A percentile compares a stretch with the other conserved stretches of the same genome.
phyloP scores from a whole-genome alignment of 2,329 filamentous ascomycete genomes.

The Aotearoamyces nothofagi region DNA sequence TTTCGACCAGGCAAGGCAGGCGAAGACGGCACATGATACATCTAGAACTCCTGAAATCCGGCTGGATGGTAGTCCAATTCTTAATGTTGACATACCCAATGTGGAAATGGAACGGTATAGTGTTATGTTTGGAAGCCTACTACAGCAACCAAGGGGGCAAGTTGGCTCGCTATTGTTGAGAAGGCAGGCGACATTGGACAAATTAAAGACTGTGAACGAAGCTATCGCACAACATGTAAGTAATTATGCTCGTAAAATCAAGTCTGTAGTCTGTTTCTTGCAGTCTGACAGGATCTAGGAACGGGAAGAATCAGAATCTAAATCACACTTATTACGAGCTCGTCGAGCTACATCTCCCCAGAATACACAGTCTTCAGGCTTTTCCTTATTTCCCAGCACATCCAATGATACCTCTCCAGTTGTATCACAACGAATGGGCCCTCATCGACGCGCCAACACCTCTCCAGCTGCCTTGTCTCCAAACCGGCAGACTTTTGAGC shows the following conservation, averaged over 20 bases:
- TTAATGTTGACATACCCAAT: conserved; percentile 69
- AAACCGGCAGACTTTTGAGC: conserved; percentile 21
- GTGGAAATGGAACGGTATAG: conserved; percentile 80
- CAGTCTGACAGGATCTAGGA: conserved; percentile 17
- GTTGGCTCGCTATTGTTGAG: conserved; percentile 29
- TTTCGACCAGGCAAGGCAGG: conserved; percentile 4
- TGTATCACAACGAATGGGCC: too few species aligned
- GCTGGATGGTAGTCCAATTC: conserved; percentile 21
- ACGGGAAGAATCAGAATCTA: conserved; percentile 18
- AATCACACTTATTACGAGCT: conserved; percentile 13
- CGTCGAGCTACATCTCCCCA: conserved; percentile 35
- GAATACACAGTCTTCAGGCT: conserved; percentile 27
- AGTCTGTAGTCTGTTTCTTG: conserved; percentile 4
- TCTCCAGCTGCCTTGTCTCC: conserved; percentile 35
- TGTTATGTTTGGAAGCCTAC: conserved; percentile 74
- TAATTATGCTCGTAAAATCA: conserved; percentile 1
- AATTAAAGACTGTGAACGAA: conserved; percentile 37
- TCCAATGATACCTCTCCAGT: too few species aligned
- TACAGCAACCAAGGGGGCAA: conserved; percentile 29
- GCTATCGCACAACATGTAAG: conserved; percentile 22
- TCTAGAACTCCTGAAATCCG: conserved; percentile 7
- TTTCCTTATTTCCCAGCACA: conserved; percentile 22
- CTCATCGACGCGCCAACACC: conserved; percentile 38
- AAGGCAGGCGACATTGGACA: conserved; percentile 42
- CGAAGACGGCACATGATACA: conserved; percentile 6